Evolutionary conservation across 2,329 filamentous ascomycete species (phyloP).

Genomic region (Fusarium drepaniforme): DNA sequence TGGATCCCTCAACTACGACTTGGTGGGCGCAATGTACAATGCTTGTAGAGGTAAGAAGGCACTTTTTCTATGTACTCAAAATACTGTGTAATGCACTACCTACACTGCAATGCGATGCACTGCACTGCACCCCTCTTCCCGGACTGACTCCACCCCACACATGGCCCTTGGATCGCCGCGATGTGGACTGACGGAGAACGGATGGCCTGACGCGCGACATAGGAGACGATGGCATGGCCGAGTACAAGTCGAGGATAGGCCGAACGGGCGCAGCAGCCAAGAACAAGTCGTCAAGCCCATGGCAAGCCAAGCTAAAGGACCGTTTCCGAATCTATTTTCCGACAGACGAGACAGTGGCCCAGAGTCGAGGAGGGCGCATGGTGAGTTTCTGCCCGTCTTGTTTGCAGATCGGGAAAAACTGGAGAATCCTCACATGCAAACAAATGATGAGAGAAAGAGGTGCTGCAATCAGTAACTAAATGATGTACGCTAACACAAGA

Average conservation of each 20-base stretch:
- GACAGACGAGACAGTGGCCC: slow-evolving; percentile 74
- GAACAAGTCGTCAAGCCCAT: slow-evolving; percentile 35
- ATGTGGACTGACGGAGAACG: slow-evolving; percentile 29
- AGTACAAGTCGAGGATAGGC: slow-evolving; percentile 56
- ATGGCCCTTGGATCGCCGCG: slow-evolving; percentile 14
- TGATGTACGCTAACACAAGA: slow-evolving; percentile 40
- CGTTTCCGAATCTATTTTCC: slow-evolving; percentile 85
- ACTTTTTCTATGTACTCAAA: not conserved
- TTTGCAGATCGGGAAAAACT: slow-evolving; percentile 28
- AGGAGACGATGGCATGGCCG: slow-evolving; percentile 57
- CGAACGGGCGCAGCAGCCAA: slow-evolving; percentile 43
- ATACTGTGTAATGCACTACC: slow-evolving; percentile 23
- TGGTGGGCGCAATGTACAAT: slow-evolving; percentile 70
- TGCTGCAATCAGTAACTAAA: slow-evolving; percentile 27
- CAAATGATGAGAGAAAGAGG: not conserved
- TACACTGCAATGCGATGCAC: not conserved
- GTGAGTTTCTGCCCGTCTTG: slow-evolving; percentile 52
- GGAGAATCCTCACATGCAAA: slow-evolving; percentile 34
- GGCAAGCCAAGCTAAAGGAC: slow-evolving; percentile 51
- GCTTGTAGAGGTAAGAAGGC: slow-evolving; percentile 63
- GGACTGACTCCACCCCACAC: slow-evolving; percentile 24
- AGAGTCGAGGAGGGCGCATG: slow-evolving; percentile 71
- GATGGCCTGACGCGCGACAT: slow-evolving; percentile 21
- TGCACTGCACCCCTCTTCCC: slow-evolving; percentile 10
- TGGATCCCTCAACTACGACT: slow-evolving; percentile 77